A percentile compares a stretch with the other conserved stretches of the same genome.
Evolutionary conservation across 2,329 filamentous ascomycete species (phyloP).

Genomic region (Ilyonectria destructans): DNA sequence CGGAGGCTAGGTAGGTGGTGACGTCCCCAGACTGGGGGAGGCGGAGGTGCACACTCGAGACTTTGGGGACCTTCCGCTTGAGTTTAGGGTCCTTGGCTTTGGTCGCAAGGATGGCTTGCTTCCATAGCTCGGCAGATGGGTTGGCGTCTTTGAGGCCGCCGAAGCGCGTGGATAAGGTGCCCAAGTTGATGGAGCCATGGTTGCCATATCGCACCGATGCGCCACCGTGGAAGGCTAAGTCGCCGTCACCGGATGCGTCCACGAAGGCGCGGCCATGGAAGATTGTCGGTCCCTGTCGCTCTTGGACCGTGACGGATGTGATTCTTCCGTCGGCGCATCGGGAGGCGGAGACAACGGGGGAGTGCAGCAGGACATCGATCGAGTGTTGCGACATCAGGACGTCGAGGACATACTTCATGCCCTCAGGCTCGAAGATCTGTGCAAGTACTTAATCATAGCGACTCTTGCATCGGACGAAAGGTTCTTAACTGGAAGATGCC

Average conservation of each 20-base stretch:
- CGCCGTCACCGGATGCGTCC: conserved; percentile 1
- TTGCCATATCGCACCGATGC: neutral
- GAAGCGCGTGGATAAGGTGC: neutral
- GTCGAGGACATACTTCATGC: neutral
- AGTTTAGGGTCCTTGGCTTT: neutral
- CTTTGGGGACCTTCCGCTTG: no score
- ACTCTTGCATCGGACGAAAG: no score
- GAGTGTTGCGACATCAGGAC: no score
- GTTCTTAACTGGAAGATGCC: neutral
- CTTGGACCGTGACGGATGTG: neutral
- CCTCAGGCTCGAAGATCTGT: neutral
- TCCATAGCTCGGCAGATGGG: neutral
- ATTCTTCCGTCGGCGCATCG: neutral
- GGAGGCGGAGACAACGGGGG: no score
- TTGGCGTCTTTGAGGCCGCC: neutral
- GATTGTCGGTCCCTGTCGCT: neutral
- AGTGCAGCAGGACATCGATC: no score
- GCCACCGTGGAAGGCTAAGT: neutral
- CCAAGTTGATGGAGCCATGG: neutral
- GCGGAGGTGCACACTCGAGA: no score
- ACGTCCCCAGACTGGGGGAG: no score
- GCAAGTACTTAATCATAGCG: neutral
- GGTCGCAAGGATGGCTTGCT: neutral
- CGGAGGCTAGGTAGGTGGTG: no score
- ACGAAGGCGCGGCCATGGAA: neutral